phyloP scores from a whole-genome alignment of 345 rosid species.

The Arabidopsis suecica region DNA sequence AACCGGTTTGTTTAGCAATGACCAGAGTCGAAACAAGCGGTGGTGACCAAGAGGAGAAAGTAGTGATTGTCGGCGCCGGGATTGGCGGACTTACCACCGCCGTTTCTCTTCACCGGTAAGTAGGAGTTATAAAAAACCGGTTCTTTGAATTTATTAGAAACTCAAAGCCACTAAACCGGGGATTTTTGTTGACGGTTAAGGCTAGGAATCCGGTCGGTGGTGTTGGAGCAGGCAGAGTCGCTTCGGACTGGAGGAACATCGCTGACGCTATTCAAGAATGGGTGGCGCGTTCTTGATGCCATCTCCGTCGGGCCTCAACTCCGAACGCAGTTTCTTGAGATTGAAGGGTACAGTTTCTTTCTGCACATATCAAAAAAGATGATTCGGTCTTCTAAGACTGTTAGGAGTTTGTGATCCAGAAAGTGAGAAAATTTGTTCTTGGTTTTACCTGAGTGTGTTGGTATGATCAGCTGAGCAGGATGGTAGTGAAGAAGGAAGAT shows the following conservation, averaged over 20 bases:
- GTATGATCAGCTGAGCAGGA: constrained; percentile 87
- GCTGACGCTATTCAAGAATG: constrained; percentile 91
- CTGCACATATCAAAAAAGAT: neutral
- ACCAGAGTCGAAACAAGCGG: constrained; percentile 39
- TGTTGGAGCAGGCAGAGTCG: constrained; percentile 89
- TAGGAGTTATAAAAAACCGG: neutral
- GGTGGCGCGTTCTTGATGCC: constrained; percentile 91
- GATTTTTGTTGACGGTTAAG: constrained; percentile 43
- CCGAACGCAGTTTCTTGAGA: constrained; percentile 76
- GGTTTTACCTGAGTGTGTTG: constrained; percentile 53
- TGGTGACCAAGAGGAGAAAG: constrained; percentile 56
- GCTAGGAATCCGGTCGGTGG: constrained; percentile 76
- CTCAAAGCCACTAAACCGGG: neutral
- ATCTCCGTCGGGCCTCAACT: constrained; percentile 80
- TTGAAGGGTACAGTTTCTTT: constrained; percentile 68
- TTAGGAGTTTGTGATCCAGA: neutral
- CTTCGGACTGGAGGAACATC: constrained; percentile 90
- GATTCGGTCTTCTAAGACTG: neutral
- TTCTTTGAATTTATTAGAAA: neutral
- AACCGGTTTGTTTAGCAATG: constrained; percentile 31
- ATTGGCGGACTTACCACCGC: constrained; percentile 94
- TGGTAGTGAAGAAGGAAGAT: constrained; percentile 77
- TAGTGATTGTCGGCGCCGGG: constrained; percentile 84
- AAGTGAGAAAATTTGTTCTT: neutral
- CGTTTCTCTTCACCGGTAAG: constrained; percentile 75